Evolutionary conservation across 495 filamentous ascomycete species (phyloP).

Genomic region (Hyaloscypha finlandica): DNA sequence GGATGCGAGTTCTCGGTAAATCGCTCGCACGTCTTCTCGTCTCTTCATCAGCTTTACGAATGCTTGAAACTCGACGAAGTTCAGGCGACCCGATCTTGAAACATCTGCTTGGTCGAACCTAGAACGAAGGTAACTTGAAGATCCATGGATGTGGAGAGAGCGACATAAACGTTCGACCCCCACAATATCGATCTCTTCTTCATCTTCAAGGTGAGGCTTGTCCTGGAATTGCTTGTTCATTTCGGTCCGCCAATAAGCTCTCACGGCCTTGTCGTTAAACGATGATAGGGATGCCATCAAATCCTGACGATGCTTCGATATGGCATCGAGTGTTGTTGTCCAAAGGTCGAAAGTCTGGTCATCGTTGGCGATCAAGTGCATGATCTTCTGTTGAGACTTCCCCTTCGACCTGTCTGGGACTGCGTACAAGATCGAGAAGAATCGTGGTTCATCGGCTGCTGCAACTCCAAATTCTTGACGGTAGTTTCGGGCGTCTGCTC

Average conservation of each 20-base stretch:
- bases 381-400: conserved; percentile 64
- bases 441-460: conserved; percentile 62
- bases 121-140: conserved; percentile 68
- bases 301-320: conserved; percentile 80
- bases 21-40: conserved; percentile 72
- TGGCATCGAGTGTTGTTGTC: conserved; percentile 77
- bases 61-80: conserved; percentile 74
- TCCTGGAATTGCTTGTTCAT: conserved; percentile 69
- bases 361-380: conserved; percentile 79
- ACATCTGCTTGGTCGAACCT: conserved; percentile 77
- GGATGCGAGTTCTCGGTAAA: conserved; percentile 59
- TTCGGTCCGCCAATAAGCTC: conserved; percentile 82
- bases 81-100: conserved; percentile 59
- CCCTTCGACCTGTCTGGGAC: conserved; percentile 67
- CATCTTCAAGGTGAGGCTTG: conserved; percentile 54
- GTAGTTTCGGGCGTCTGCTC: conserved; percentile 84
- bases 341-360: conserved; percentile 71
- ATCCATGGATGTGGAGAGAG: conserved; percentile 85
- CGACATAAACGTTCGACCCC: conserved; percentile 82
- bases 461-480: conserved; percentile 77
- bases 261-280: conserved; percentile 77
- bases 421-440: conserved; percentile 87
- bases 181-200: conserved; percentile 70
- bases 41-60: conserved; percentile 83
- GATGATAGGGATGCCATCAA: conserved; percentile 84